Evolutionary conservation across 1,139 yeast species (phyloP), one percentile per base, ranked within the genome.

Genomic region (Sugiyamaella pinicola): DNA sequence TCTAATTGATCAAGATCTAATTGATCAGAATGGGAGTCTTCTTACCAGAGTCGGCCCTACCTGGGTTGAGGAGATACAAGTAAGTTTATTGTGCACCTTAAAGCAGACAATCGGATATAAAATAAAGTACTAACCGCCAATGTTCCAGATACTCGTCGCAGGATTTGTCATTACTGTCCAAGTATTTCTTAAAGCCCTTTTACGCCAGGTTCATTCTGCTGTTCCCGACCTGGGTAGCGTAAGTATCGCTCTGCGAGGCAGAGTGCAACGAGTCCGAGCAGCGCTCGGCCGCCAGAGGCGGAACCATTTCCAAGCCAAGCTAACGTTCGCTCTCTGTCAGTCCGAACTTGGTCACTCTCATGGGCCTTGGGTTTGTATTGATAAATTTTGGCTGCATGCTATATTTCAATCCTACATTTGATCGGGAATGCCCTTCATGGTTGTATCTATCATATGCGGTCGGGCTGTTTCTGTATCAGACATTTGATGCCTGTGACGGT

Each of bases 401-500:
- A 60, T 84, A 81, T 66, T 85, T 76, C 62, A 95, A 89, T 68
- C 96, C 96, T 1, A 74, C 77, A 54, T 77, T 87, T 55, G 73
- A 81, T 50, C 66, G 74, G 47, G 66, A 70, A 15, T 76, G 81
- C 22, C 96, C 98, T n/a, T 69, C 80, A 45, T 89, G 96, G 96
- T 80, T 87, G 35, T 89, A 87, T 68, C 80, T 81, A 62, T 77
- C 87, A 50, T 88, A 87, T 67, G 96, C 95, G 0, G 68, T 87
- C 61, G 95, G 96, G 1, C 74, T 91, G 59, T 90, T 91, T 67
- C 74, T 90, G 78, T 91, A 91, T 69, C 98, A 91, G 67, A 91
- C 98, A 0, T 90, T 91, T 69, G 98, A 91, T 71, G 96, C 97
- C 1, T 87, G 96, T 70, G 98, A 91, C 69, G 98, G 98, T 9